A percentile compares a stretch with the other conserved stretches of the same genome.
Evolutionary conservation across 2,329 filamentous ascomycete species (phyloP).

Genomic region (Fusarium brachygibbosum): DNA sequence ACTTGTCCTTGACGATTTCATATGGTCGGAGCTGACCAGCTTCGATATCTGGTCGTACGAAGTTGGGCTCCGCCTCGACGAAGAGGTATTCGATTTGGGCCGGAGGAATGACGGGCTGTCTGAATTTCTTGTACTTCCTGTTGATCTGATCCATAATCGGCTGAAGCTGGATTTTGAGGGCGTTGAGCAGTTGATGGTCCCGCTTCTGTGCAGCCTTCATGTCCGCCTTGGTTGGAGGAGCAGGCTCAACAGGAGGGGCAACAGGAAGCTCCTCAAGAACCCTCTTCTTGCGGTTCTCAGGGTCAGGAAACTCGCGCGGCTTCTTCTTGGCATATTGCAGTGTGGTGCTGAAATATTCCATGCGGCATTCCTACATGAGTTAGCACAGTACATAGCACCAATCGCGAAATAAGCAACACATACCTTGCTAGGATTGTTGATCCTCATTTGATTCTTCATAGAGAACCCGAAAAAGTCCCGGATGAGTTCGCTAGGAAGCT

Average conservation of each 20-base stretch:
- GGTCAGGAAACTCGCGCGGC: conserved; percentile 89
- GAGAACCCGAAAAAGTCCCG: conserved; percentile 89
- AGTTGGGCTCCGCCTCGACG: conserved; percentile 83
- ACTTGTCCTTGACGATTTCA: conserved; percentile 82
- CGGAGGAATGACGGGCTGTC: conserved; percentile 82
- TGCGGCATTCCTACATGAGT: conserved; percentile 67
- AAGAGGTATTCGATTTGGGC: conserved; percentile 83
- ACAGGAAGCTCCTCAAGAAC: conserved; percentile 81
- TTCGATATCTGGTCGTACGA: conserved; percentile 69
- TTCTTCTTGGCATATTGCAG: conserved; percentile 82
- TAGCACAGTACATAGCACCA: conserved; percentile 16
- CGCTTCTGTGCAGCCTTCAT: conserved; percentile 83
- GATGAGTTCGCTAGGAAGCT: conserved; percentile 74
- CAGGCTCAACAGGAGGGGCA: conserved; percentile 78
- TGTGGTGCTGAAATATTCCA: conserved; percentile 83
- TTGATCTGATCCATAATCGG: conserved; percentile 98
- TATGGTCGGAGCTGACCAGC: conserved; percentile 76
- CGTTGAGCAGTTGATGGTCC: conserved; percentile 86
- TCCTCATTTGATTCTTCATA: conserved; percentile 78
- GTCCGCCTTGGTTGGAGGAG: conserved; percentile 80
- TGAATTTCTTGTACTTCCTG: conserved; percentile 88
- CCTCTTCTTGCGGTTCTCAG: conserved; percentile 86
- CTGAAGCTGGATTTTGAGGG: conserved; percentile 89
- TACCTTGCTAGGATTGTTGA: conserved; percentile 75
- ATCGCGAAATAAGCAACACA: conserved; percentile 46